phyloP scores from a whole-genome alignment of 306 rosid genomes.

The Rosa persica region DNA sequence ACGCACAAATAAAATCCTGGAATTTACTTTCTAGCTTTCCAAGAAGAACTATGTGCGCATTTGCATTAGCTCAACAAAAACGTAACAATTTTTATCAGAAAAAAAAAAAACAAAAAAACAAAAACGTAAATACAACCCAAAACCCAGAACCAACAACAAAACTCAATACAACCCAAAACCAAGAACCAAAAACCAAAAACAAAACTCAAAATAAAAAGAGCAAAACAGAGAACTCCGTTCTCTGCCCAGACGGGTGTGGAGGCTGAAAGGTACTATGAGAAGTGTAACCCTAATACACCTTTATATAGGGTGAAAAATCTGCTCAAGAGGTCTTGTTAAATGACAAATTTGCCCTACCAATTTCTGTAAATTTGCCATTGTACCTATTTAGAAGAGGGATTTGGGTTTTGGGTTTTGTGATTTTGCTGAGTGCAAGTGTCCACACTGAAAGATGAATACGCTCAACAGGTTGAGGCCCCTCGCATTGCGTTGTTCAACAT shows the following conservation, averaged over 20 bases:
- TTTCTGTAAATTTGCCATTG: neutral
- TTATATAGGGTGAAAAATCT: neutral
- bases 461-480: too few species aligned
- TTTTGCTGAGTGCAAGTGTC: too few species aligned
- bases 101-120: too few species aligned
- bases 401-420: neutral
- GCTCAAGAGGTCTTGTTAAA: neutral
- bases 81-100: too few species aligned
- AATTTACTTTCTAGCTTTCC: slow-evolving; percentile 38
- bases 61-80: neutral
- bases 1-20: slow-evolving; percentile 80
- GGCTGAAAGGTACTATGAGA: neutral
- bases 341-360: neutral
- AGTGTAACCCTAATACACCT: neutral
- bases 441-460: too few species aligned
- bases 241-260: neutral
- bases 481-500: too few species aligned
- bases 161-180: neutral
- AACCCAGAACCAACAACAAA: too few species aligned
- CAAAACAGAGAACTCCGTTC: neutral
- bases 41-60: slow-evolving; percentile 71
- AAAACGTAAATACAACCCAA: too few species aligned
- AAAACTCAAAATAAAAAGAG: neutral
- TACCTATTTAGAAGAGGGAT: neutral
- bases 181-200: neutral